Percentiles rank a stretch among this genome's conserved stretches.
Evolutionary conservation across 2,329 filamentous ascomycete genomes (phyloP).

Genomic region (Colletotrichum chrysophilum): DNA sequence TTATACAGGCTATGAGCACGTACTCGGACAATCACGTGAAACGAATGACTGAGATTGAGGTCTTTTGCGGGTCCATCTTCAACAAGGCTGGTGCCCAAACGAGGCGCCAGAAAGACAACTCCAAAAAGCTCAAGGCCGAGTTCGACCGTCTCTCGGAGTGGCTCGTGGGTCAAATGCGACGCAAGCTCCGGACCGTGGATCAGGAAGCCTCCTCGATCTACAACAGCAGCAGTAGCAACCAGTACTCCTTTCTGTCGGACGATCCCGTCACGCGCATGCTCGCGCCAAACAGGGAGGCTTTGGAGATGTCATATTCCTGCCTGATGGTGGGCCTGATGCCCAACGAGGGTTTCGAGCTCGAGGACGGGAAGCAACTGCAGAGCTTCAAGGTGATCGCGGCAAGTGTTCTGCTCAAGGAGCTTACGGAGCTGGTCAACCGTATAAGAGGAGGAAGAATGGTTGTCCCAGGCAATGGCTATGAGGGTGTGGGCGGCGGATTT

Average conservation of each 20-base stretch:
- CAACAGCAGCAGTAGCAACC: background rate
- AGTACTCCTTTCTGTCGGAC: background rate
- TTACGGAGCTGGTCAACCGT: constrained; percentile 21
- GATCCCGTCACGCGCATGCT: background rate
- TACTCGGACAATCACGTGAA: constrained; percentile 50
- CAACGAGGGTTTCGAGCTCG: constrained; percentile 19
- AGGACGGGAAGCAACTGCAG: constrained; percentile 24
- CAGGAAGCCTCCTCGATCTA: background rate
- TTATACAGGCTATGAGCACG: constrained; percentile 45
- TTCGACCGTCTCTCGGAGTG: constrained; percentile 52
- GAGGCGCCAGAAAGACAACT: constrained; percentile 55
- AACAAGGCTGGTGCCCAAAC: constrained; percentile 56
- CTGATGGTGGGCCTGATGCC: constrained; percentile 28
- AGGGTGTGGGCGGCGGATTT: background rate
- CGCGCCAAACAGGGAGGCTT: constrained; percentile 24
- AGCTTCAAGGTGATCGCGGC: constrained; percentile 44
- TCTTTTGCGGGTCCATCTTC: constrained; percentile 61
- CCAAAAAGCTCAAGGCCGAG: constrained; percentile 55
- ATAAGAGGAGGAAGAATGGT: background rate
- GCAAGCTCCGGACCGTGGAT: background rate
- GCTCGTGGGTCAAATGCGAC: constrained; percentile 41
- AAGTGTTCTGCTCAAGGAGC: constrained; percentile 36
- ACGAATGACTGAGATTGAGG: constrained; percentile 55
- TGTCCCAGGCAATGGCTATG: background rate
- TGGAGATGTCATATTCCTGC: constrained; percentile 41